Evolutionary conservation across 176 grass and related monocot genomes (phyloP), one percentile per base, ranked within the genome.

Genomic region (Zoysia japonica): DNA sequence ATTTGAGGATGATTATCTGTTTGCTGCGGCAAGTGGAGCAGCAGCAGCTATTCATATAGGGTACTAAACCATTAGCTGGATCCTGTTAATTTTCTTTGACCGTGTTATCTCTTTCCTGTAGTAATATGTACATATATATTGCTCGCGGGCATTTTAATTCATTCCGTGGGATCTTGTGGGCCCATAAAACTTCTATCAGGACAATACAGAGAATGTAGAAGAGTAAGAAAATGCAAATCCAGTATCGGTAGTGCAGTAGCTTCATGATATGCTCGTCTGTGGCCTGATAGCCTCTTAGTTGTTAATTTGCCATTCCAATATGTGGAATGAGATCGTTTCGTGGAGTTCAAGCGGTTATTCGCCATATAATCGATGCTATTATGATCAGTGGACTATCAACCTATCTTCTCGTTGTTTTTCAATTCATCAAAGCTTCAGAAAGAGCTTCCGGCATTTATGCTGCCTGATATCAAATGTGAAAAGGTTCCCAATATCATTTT

Each of bases 291-390:
- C 16, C 15, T 66, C 61, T 52, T 0, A 2, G 13, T 13, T 35
- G 15, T 59, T 83, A 11, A 67, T n/a, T 67, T 65, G 36, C 71
- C 50, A 17, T 47, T 42, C 74, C 64, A 71, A 52, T 43, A 13
- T 19, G 45, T 61, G 15, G 14, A 61, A 17, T 40, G 9, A n/a
- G 37, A 45, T 37, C 13, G 11, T 80, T 68, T 78, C 0, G 2
- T 66, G 3, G 45, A 65, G 47, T 65, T 65, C 9, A 47, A 15
- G 65, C 28, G 20, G 47, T 55, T 82, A 46, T 61, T 71, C 60
- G 49, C 40, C 54, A 37, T 67, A 72, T 67, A 67, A 78, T 39
- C 6, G 11, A n/a, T 83, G 68, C 43, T 52, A 73, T 38, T 66
- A 6, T 11, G 61, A 53, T 11, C 3, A 67, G 1, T 43, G 48